phyloP scores from a whole-genome alignment of 768 basidiomycete genomes.

The Mycena belliarum region DNA sequence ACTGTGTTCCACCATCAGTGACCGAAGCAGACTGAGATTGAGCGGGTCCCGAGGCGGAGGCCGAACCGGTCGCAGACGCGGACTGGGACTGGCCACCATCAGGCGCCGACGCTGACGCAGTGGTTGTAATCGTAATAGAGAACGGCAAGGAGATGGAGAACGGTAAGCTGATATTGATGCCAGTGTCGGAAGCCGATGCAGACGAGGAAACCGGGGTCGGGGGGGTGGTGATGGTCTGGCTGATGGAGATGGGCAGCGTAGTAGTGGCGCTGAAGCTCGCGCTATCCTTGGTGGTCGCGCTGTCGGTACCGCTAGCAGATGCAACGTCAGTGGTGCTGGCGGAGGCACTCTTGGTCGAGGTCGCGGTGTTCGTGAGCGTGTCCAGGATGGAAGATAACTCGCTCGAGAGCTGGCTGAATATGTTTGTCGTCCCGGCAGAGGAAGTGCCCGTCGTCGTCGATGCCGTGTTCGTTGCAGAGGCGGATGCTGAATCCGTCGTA shows the following conservation, averaged over 20 bases:
- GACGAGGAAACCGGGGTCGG: not conserved
- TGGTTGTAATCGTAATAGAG: not conserved
- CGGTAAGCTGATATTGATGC: not conserved
- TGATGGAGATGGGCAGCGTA: not conserved
- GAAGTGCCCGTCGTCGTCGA: not conserved
- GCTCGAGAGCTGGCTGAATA: not conserved
- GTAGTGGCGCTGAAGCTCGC: not conserved
- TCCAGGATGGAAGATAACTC: not conserved
- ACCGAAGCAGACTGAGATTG: not conserved
- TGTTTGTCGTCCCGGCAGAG: not conserved
- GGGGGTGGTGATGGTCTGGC: not conserved
- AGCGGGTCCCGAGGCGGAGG: not conserved
- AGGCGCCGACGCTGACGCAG: not conserved
- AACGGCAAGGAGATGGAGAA: not conserved
- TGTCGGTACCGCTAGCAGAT: not conserved
- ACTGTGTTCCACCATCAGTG: not conserved
- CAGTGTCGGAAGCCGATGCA: not conserved
- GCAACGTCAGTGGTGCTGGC: not conserved
- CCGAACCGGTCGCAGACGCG: not conserved
- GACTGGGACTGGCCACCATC: not conserved
- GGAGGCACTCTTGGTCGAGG: not conserved
- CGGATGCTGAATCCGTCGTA: too few relatives aligned
- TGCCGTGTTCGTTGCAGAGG: not conserved
- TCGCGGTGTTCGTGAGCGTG: not conserved
- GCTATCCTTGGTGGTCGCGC: not conserved